Evolutionary conservation across 2,329 filamentous ascomycete species (phyloP).

Genomic region (Emericellopsis cladophorae): DNA sequence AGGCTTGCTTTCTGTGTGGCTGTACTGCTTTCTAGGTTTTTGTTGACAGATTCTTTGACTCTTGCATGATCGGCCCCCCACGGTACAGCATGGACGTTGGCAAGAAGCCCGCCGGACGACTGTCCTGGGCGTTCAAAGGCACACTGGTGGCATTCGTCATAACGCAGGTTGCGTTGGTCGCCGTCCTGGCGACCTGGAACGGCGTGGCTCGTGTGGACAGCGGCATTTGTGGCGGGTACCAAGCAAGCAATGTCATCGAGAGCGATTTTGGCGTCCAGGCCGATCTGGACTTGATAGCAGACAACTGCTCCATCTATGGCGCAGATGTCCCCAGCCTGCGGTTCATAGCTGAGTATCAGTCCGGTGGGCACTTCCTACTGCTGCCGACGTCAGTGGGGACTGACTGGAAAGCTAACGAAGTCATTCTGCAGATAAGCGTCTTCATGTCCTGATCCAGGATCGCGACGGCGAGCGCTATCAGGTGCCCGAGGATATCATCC

Average conservation of each 20-base stretch:
- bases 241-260: constrained; percentile 43
- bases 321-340: constrained; percentile 56
- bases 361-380: constrained; percentile 6
- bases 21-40: too few species aligned
- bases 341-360: constrained; percentile 41
- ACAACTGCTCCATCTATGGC: constrained; percentile 66
- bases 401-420: neutral
- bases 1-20: too few species aligned
- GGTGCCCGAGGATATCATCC: constrained; percentile 55
- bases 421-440: constrained; percentile 37
- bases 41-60: too few species aligned
- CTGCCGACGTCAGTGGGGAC: neutral
- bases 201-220: neutral
- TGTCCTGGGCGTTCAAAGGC: neutral
- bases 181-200: neutral
- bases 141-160: too few species aligned
- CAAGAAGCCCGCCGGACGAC: neutral
- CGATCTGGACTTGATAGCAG: constrained; percentile 54
- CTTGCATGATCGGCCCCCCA: too few species aligned
- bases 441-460: constrained; percentile 66
- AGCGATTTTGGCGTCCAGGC: constrained; percentile 49
- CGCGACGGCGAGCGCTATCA: constrained; percentile 59
- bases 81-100: too few species aligned
- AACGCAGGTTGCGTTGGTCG: neutral
- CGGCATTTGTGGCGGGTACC: constrained; percentile 36